These are phyloP conservation scores for Lycium ferocissimum DNA, from an alignment of 257 asterid species.

Conservation along the genomic window DNA sequence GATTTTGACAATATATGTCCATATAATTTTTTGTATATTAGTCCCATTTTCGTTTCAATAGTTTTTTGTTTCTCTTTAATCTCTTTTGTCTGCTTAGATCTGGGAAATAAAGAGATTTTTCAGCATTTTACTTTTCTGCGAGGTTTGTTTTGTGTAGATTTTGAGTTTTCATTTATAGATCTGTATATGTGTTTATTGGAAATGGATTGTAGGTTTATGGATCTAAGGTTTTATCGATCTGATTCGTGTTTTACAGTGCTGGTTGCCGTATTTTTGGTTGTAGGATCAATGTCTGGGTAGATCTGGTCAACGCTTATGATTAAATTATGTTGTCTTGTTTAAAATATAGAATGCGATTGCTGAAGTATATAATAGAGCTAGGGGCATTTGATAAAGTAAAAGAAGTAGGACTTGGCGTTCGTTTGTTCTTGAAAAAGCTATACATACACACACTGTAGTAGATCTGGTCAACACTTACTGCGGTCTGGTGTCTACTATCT, in stretches of 20 bases:
- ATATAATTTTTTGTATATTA: too few relatives aligned
- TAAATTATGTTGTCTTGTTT: neutral
- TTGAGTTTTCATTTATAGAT: neutral
- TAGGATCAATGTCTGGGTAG: neutral
- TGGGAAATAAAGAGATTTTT: too few relatives aligned
- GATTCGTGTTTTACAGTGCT: neutral
- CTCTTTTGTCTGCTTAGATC: too few relatives aligned
- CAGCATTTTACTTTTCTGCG: neutral
- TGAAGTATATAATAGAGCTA: neutral
- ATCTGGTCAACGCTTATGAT: neutral
- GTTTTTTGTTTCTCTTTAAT: too few relatives aligned
- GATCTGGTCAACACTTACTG: neutral
- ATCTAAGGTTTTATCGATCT: neutral
- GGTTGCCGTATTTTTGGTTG: neutral
- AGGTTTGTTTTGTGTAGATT: neutral
- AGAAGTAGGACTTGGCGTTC: neutral
- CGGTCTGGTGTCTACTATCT: neutral
- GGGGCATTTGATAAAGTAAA: neutral
- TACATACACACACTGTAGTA: neutral
- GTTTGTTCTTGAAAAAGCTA: neutral
- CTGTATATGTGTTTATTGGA: neutral
- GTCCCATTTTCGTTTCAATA: too few relatives aligned
- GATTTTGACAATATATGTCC: too few relatives aligned
- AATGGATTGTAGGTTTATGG: neutral
- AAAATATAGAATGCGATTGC: neutral